These are phyloP conservation scores for Penicillium malachiteum DNA, from an alignment of 495 filamentous ascomycete species.

Conservation along the genomic window DNA sequence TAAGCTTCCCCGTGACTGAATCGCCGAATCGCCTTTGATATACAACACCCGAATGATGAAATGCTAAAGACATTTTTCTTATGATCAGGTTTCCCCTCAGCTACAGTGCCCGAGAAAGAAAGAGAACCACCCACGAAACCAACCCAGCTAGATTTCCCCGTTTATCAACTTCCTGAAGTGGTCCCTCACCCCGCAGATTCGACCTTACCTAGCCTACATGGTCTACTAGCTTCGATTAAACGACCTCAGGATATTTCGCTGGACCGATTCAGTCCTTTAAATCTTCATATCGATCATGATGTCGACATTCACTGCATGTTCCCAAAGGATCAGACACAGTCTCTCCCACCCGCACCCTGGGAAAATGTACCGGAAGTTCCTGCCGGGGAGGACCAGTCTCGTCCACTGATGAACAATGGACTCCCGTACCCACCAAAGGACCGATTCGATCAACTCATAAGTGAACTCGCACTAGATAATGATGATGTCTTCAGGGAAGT, in stretches of 20 bases:
- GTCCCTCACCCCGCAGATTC: slow-evolving; percentile 24
- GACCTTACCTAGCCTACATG: slow-evolving; percentile 35
- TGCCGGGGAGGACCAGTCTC: slow-evolving; percentile 21
- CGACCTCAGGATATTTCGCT: slow-evolving; percentile 52
- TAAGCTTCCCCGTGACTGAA: slow-evolving; percentile 17
- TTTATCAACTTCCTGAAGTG: slow-evolving; percentile 35
- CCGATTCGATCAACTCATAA: slow-evolving; percentile 46
- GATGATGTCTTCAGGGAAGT: slow-evolving; percentile 56
- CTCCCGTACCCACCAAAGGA: slow-evolving; percentile 45
- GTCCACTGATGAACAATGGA: slow-evolving; percentile 50
- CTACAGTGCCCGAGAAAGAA: slow-evolving; percentile 42
- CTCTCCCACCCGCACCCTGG: slow-evolving; percentile 51
- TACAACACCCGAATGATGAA: not conserved
- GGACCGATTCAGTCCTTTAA: slow-evolving; percentile 52
- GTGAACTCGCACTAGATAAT: slow-evolving; percentile 56
- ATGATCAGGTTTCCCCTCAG: slow-evolving; percentile 32
- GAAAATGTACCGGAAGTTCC: slow-evolving; percentile 19
- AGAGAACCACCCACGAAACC: slow-evolving; percentile 45
- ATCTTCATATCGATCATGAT: slow-evolving; percentile 46
- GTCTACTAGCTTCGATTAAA: slow-evolving; percentile 47
- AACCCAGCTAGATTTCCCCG: slow-evolving; percentile 51
- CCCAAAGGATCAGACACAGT: slow-evolving; percentile 33
- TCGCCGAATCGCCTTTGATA: not conserved
- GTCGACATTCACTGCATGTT: slow-evolving; percentile 47
- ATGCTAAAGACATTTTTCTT: not conserved